Percentiles rank a stretch among this genome's conserved stretches.
Conservation (phyloP, 495 filamentous ascomycete genomes). For the Daldinia vernicosa region DNA sequence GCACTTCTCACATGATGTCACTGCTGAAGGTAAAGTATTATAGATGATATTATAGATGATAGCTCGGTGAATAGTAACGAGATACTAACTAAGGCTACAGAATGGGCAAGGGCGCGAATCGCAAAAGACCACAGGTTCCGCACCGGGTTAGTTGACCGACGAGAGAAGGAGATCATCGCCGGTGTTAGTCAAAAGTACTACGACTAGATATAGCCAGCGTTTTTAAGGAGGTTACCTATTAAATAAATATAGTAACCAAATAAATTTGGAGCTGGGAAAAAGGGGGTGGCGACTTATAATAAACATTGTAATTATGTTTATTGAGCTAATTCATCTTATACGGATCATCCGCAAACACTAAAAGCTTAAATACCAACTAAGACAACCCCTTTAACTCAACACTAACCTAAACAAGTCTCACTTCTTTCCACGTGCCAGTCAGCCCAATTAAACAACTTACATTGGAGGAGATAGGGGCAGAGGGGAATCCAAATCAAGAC, state of each 20-base stretch:
- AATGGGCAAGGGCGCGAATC: slow-evolving; percentile 47
- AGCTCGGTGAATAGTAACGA: neutral
- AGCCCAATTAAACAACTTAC: neutral
- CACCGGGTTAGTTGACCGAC: slow-evolving; percentile 39
- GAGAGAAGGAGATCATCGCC: slow-evolving; percentile 49
- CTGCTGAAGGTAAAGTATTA: slow-evolving; percentile 42
- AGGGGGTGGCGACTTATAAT: too few relatives aligned
- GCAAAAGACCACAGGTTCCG: slow-evolving; percentile 48
- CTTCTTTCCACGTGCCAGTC: too few relatives aligned
- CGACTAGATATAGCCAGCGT: slow-evolving; percentile 22
- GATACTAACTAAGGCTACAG: slow-evolving; percentile 24
- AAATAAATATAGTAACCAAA: too few relatives aligned
- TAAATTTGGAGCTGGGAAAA: too few relatives aligned
- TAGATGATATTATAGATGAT: neutral
- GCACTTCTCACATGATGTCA: slow-evolving; percentile 39
- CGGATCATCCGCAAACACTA: too few relatives aligned
- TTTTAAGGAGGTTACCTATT: too few relatives aligned
- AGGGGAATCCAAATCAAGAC: too few relatives aligned
- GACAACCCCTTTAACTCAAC: too few relatives aligned
- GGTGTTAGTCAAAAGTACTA: slow-evolving; percentile 49
- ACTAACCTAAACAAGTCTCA: too few relatives aligned
- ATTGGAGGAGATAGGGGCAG: too few relatives aligned
- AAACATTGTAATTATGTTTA: too few relatives aligned
- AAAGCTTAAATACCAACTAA: neutral
- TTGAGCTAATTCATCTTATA: too few relatives aligned